phyloP scores from a whole-genome alignment of 2,329 filamentous ascomycete genomes.

The Talaromyces verruculosus region DNA sequence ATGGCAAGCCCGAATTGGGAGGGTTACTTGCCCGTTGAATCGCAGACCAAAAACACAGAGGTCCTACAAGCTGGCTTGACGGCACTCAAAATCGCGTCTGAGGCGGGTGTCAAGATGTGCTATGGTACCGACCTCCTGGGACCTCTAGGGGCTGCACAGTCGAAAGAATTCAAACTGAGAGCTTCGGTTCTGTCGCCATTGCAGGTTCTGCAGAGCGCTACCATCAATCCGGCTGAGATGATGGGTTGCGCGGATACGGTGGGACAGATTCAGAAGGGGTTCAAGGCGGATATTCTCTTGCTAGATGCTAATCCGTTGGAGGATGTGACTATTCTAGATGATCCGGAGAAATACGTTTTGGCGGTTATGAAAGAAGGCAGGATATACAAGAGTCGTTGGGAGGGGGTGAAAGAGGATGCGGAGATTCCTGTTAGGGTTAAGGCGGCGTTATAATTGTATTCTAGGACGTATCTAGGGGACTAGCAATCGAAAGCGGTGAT shows the following conservation, averaged over 20 bases:
- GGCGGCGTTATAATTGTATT: background rate
- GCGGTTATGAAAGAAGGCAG: slow-evolving; percentile 57
- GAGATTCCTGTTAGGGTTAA: slow-evolving; percentile 6
- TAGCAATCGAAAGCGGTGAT: too few species aligned
- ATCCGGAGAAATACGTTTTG: slow-evolving; percentile 12
- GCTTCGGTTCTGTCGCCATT: slow-evolving; percentile 44
- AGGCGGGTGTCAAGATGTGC: slow-evolving; percentile 57
- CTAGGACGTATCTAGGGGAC: background rate
- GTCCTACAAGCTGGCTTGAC: slow-evolving; percentile 51
- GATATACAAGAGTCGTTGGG: slow-evolving; percentile 41
- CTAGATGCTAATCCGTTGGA: slow-evolving; percentile 56
- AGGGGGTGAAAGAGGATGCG: background rate
- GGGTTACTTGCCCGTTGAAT: slow-evolving; percentile 34
- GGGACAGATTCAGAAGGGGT: slow-evolving; percentile 54
- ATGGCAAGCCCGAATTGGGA: slow-evolving; percentile 45
- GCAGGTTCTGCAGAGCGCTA: slow-evolving; percentile 53
- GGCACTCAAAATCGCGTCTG: slow-evolving; percentile 50
- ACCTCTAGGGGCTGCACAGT: slow-evolving; percentile 51
- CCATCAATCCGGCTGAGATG: slow-evolving; percentile 51
- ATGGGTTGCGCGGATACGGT: slow-evolving; percentile 29
- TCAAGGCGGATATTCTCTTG: slow-evolving; percentile 55
- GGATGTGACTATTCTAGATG: slow-evolving; percentile 54
- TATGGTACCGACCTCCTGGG: slow-evolving; percentile 58
- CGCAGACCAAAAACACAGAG: slow-evolving; percentile 52
- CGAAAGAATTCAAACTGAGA: slow-evolving; percentile 51